Evolutionary conservation across 78 protist species (phyloP).

Genomic region (Dictyostelium intermedium): DNA sequence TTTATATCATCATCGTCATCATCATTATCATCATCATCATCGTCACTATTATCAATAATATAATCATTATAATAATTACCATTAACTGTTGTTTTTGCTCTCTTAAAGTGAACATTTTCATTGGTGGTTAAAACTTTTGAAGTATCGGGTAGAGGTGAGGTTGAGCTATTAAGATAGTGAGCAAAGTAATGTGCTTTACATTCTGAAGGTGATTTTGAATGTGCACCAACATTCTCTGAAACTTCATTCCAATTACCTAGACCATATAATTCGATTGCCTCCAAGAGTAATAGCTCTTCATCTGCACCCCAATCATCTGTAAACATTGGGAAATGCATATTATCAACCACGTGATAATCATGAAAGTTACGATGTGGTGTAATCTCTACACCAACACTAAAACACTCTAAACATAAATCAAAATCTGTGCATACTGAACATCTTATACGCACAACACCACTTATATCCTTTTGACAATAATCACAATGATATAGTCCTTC

Average conservation of each 20-base stretch:
- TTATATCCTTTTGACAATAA: conserved; percentile 71
- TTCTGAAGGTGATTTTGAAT: conserved; percentile 73
- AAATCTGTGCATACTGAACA: conserved; percentile 77
- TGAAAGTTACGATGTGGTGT: conserved; percentile 73
- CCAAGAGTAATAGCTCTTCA: conserved; percentile 75
- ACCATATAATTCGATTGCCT: conserved; percentile 70
- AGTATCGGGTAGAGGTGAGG: conserved; percentile 68
- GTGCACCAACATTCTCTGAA: conserved; percentile 65
- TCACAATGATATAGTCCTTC: conserved; percentile 72
- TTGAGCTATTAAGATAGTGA: conserved; percentile 54
- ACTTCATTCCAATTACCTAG: conserved; percentile 82
- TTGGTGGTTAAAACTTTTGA: conserved; percentile 26
- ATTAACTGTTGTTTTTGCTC: conserved; percentile 47
- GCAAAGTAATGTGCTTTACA: conserved; percentile 77
- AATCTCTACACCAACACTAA: conserved; percentile 82
- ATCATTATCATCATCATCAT: not conserved
- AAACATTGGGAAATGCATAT: conserved; percentile 76
- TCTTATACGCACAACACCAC: conserved; percentile 45
- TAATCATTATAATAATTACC: not conserved
- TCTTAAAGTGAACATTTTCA: conserved; percentile 41
- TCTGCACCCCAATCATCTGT: conserved; percentile 82
- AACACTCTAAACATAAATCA: conserved; percentile 81
- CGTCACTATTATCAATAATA: not conserved
- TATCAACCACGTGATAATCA: conserved; percentile 61
- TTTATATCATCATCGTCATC: not conserved